Evolutionary conservation across 1,284 basidiomycete genomes (phyloP).

Genomic region (Naganishia cerealis): DNA sequence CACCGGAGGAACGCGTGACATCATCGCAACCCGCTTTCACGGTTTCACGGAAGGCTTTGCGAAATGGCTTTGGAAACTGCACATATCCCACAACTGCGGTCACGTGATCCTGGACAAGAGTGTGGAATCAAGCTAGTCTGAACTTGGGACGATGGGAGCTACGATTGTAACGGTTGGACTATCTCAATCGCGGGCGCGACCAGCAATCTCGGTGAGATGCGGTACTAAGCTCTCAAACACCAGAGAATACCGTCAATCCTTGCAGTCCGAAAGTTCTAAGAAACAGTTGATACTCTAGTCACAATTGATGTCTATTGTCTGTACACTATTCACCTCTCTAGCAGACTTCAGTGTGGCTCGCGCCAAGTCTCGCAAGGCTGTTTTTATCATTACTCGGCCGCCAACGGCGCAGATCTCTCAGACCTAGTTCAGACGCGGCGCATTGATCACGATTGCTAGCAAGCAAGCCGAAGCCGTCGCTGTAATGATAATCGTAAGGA

Average conservation of each 20-base stretch:
- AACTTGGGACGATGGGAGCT: no score
- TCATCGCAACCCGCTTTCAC: not conserved
- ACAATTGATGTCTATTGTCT: not conserved
- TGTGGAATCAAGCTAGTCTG: no score
- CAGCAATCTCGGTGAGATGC: no score
- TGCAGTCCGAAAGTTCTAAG: not conserved
- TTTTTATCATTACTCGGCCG: not conserved
- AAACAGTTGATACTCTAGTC: not conserved
- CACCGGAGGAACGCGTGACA: not conserved
- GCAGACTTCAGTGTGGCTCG: not conserved
- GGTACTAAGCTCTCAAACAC: no score
- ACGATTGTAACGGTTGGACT: no score
- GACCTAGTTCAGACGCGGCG: constrained; percentile 38
- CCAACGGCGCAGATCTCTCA: not conserved
- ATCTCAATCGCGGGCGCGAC: no score
- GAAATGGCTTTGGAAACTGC: no score
- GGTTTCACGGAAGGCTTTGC: no score
- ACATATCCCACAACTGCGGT: no score
- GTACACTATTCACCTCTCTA: no score
- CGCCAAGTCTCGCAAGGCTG: not conserved
- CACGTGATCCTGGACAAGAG: no score
- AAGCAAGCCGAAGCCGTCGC: constrained; percentile 52
- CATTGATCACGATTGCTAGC: constrained; percentile 54
- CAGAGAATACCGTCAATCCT: no score
- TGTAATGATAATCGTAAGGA: constrained; percentile 52